phyloP scores from a whole-genome alignment of 2,329 filamentous ascomycete species.

The Emergomyces orientalis region DNA sequence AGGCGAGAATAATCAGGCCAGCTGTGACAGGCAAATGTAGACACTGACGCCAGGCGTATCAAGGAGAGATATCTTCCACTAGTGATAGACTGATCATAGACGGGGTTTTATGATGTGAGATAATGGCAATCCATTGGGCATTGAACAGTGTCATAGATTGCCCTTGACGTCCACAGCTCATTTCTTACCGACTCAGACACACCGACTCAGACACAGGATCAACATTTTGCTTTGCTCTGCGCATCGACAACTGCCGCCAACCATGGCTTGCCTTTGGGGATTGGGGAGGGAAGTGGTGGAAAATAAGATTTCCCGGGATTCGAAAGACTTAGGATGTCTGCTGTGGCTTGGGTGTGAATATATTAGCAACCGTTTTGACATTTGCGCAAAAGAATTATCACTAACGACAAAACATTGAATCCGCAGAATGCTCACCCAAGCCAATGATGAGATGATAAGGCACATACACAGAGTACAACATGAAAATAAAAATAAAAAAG shows the following conservation, averaged over 20 bases:
- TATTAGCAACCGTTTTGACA: not conserved
- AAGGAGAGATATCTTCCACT: no score
- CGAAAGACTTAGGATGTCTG: not conserved
- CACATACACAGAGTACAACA: not conserved
- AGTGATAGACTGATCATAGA: no score
- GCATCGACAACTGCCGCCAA: not conserved
- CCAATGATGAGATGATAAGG: not conserved
- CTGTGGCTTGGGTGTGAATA: not conserved
- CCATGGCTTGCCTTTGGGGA: not conserved
- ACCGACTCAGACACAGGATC: no score
- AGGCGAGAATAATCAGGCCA: no score
- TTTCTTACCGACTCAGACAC: not conserved
- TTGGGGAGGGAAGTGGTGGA: not conserved
- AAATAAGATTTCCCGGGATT: not conserved
- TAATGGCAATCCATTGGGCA: no score
- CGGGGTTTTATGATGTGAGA: no score
- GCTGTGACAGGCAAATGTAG: no score
- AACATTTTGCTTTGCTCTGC: not conserved
- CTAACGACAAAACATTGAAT: no score
- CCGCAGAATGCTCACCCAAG: not conserved
- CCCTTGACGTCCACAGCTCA: not conserved
- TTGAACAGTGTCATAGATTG: no score
- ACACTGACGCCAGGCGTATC: no score
- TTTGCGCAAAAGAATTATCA: not conserved
- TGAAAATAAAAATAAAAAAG: not conserved